A percentile compares a stretch with the other conserved stretches of the same genome.
phyloP scores from a whole-genome alignment of 345 rosid species.

The Cardamine resedifolia region DNA sequence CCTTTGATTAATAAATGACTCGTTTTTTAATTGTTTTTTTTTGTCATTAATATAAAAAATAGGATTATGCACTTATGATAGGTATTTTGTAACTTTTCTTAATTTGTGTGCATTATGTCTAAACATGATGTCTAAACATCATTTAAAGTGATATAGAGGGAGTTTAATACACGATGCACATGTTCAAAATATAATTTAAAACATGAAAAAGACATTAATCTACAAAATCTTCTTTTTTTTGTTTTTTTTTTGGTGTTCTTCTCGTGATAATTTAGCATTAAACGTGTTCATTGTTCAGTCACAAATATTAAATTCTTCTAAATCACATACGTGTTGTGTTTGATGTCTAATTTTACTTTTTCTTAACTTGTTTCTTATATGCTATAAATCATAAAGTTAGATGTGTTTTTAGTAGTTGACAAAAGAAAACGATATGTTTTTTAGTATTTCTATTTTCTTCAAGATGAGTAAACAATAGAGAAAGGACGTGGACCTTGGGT shows the following conservation, averaged over 20 bases:
- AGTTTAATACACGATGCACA: not conserved
- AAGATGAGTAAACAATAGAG: not conserved
- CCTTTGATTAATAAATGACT: not conserved
- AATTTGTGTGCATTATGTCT: no score
- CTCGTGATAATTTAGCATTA: not conserved
- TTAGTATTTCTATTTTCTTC: not conserved
- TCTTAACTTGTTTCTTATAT: not conserved
- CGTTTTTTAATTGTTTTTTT: not conserved
- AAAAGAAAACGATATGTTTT: not conserved
- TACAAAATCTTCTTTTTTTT: no score
- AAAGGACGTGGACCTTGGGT: not conserved
- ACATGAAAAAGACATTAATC: not conserved
- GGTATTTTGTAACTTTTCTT: not conserved
- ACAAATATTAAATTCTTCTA: not conserved
- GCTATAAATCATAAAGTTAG: not conserved
- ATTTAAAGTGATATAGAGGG: no score
- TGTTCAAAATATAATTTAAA: not conserved
- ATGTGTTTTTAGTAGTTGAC: not conserved
- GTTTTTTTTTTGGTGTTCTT: no score
- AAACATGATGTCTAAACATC: no score
- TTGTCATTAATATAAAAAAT: not conserved
- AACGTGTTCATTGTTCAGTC: not conserved
- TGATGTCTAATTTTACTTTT: not conserved
- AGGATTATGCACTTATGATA: not conserved
- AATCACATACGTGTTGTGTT: not conserved